Evolutionary conservation across 768 basidiomycete genomes (phyloP), one percentile per base, ranked within the genome.

Genomic region (Phaffia australis): DNA sequence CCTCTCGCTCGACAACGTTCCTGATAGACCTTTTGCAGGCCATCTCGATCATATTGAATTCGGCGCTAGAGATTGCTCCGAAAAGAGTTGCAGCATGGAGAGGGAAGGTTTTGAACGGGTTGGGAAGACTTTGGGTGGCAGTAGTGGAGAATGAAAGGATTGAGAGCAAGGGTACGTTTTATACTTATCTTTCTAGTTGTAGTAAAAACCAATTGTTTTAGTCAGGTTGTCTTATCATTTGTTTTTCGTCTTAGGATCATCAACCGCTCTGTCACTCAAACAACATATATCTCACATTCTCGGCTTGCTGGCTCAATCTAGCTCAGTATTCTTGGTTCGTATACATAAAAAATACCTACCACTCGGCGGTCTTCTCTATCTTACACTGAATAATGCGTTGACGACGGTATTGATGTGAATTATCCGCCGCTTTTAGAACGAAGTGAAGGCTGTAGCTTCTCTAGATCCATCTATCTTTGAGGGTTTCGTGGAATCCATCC

Each of bases 121-220:
- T 67, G 2, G 66, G 60, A 5, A 47, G 66, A 25, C 30, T 67
- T 8, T 67, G 66, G 66, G 66, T 67, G 16, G 60, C 55, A 7
- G 51, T 67, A 3, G 29, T n/a, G 14, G 66, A 67, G 23, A 42
- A 27, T 8, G 66, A 67, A 49, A 29, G 50, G 2, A 18, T 67
- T 46, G 60, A 67, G 27, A 55, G 60, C 27, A 9, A 58, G 15
- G 47, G 46, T 51, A 60, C 29, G 48, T 55, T 27, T 15, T 2
- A 4, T 4, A 5, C 21, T 6, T 23, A 49, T 14, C 30, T n/a
- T 16, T 23, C 14, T 3, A 64, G 55, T 19, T 8, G 11, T n/a
- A 5, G 42, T 18, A 32, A 51, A 14, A 21, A 49, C 19, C 16
- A 25, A 23, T 8, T 1, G 19, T 19, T 8, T 14, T 25, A 48